phyloP scores from a whole-genome alignment of 106 monocot genomes.

The Apostasia ramifera region DNA sequence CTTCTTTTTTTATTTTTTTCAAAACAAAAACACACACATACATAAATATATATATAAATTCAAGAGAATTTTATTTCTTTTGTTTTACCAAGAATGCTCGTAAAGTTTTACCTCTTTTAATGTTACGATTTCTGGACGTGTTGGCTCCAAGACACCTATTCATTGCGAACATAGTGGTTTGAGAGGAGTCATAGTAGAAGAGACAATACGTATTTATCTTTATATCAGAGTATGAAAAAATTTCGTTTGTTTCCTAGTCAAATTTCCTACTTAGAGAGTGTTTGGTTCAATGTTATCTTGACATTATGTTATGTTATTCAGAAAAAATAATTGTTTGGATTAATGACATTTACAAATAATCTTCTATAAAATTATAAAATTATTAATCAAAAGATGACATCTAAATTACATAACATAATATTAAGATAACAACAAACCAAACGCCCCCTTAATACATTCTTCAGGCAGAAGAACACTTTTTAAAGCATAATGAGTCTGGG shows the following conservation, averaged over 20 bases:
- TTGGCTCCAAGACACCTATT: conserved; percentile 84
- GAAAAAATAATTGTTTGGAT: too few relatives aligned
- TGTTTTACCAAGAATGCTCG: conserved; percentile 38
- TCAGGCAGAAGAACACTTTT: conserved; percentile 89
- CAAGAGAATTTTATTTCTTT: too few relatives aligned
- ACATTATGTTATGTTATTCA: too few relatives aligned
- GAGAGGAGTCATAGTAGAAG: conserved; percentile 94
- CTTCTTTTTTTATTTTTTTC: too few relatives aligned
- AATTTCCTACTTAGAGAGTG: background rate
- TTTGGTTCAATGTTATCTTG: too few relatives aligned
- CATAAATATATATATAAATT: too few relatives aligned
- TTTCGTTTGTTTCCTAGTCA: background rate
- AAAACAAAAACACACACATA: too few relatives aligned
- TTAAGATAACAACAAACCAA: too few relatives aligned
- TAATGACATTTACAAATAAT: too few relatives aligned
- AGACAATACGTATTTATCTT: conserved; percentile 43
- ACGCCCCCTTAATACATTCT: background rate
- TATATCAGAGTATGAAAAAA: background rate
- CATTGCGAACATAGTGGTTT: conserved; percentile 83
- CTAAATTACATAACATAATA: too few relatives aligned
- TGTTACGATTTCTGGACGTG: conserved; percentile 81
- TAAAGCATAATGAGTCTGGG: conserved; percentile 95
- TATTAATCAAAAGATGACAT: too few relatives aligned
- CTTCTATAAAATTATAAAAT: too few relatives aligned
- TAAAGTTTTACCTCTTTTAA: conserved; percentile 69